Evolutionary conservation across 345 rosid genomes (phyloP).

Genomic region (Eucalyptus brandiana): DNA sequence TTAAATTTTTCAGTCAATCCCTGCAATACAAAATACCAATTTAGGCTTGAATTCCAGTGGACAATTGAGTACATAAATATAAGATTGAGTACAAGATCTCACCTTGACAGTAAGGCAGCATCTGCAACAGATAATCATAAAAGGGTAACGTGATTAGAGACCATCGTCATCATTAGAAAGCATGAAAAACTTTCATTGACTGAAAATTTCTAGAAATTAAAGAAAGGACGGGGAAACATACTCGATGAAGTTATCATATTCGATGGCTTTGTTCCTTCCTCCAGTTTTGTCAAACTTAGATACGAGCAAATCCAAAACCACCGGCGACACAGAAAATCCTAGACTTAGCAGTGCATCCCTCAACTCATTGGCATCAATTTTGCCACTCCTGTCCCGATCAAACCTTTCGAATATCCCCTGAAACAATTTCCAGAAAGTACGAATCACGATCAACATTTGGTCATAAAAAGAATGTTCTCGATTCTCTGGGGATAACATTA

Average conservation of each 20-base stretch:
- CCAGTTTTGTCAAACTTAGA: slow-evolving; percentile 83
- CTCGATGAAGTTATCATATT: slow-evolving; percentile 97
- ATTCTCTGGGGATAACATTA: background rate
- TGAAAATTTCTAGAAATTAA: background rate
- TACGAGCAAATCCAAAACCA: slow-evolving; percentile 65
- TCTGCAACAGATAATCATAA: slow-evolving; percentile 22
- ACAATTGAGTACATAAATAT: background rate
- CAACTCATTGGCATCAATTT: slow-evolving; percentile 69
- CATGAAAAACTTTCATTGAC: background rate
- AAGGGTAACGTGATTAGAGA: background rate
- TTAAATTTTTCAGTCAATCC: slow-evolving; percentile 92
- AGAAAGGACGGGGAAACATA: slow-evolving; percentile 5
- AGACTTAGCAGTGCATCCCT: slow-evolving; percentile 75
- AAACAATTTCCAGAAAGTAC: background rate
- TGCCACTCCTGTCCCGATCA: slow-evolving; percentile 86
- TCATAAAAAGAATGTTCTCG: background rate
- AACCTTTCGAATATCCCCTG: slow-evolving; percentile 78
- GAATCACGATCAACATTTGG: background rate
- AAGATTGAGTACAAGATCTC: background rate
- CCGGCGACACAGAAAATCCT: slow-evolving; percentile 71
- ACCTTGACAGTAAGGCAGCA: slow-evolving; percentile 98
- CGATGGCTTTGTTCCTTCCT: slow-evolving; percentile 61
- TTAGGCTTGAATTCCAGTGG: background rate
- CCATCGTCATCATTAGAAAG: background rate
- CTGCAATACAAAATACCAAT: slow-evolving; percentile 14